Evolutionary conservation across 768 basidiomycete genomes (phyloP).

Genomic region (Pleurotus eryngii): DNA sequence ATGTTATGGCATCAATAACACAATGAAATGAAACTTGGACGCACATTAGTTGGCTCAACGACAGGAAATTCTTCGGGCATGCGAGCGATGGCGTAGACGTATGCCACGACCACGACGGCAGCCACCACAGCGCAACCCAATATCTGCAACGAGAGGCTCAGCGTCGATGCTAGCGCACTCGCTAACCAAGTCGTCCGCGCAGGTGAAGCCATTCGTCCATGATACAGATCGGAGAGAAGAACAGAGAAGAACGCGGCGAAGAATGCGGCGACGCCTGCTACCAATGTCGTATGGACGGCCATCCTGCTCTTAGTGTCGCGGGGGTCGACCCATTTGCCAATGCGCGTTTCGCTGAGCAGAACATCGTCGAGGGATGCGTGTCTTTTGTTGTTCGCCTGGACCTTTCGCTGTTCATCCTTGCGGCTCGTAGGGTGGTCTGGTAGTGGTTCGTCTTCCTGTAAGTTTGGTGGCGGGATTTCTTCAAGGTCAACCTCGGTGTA

Average conservation of each 20-base stretch:
- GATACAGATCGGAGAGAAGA: conserved; percentile 17
- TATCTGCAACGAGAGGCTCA: background rate
- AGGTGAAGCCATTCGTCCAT: conserved; percentile 23
- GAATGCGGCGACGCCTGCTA: conserved; percentile 28
- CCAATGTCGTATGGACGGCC: conserved; percentile 26
- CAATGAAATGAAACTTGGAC: no score
- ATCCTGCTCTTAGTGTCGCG: conserved; percentile 26
- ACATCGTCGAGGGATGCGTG: conserved; percentile 26
- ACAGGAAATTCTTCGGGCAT: background rate
- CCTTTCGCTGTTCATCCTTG: conserved; percentile 12
- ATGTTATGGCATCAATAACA: background rate
- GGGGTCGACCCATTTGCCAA: conserved; percentile 32
- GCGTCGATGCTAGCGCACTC: background rate
- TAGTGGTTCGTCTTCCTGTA: background rate
- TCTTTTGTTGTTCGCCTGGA: conserved; percentile 16
- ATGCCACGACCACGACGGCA: background rate
- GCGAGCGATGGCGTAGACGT: background rate
- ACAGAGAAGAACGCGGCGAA: conserved; percentile 21
- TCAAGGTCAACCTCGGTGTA: conserved; percentile 31
- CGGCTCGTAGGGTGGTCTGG: conserved; percentile 7
- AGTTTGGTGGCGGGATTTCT: conserved; percentile 24
- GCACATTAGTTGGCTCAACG: no score
- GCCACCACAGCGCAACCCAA: background rate
- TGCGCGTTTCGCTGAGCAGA: conserved; percentile 24
- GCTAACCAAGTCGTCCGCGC: conserved; percentile 15